Conservation (phyloP, 148 eudicot genomes). For the Rhododendron henanense region DNA sequence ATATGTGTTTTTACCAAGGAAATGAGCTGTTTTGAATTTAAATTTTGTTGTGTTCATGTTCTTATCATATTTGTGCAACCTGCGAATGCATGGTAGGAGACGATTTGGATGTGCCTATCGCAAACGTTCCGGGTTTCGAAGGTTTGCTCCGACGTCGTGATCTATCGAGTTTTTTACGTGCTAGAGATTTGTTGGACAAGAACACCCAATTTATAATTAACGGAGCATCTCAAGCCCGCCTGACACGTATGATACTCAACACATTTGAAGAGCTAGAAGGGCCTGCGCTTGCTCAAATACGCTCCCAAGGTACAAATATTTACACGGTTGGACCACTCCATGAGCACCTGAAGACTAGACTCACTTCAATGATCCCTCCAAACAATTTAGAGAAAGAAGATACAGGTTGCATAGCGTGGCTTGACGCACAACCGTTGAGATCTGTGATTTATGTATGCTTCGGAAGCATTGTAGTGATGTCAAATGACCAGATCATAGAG, state of each 20-base stretch:
- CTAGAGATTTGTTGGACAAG: neutral
- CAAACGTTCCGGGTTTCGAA: neutral
- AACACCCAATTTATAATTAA: neutral
- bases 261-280: neutral
- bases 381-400: neutral
- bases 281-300: no score
- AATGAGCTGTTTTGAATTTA: no score
- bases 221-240: neutral
- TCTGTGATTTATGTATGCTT: neutral
- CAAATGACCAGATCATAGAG: neutral
- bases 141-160: neutral
- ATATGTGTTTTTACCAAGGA: no score
- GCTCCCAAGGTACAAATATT: no score
- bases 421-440: neutral
- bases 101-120: neutral
- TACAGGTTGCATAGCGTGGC: neutral
- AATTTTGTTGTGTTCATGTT: no score
- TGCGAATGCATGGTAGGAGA: neutral
- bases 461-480: neutral
- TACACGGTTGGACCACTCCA: no score
- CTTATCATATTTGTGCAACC: no score
- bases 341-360: no score
- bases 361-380: no score
- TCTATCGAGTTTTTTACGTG: neutral
- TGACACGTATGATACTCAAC: neutral